A percentile compares a stretch with the other conserved stretches of the same genome.
phyloP scores from a whole-genome alignment of 192 early-diverging fungal genomes.

The Rhizophagus clarus region DNA sequence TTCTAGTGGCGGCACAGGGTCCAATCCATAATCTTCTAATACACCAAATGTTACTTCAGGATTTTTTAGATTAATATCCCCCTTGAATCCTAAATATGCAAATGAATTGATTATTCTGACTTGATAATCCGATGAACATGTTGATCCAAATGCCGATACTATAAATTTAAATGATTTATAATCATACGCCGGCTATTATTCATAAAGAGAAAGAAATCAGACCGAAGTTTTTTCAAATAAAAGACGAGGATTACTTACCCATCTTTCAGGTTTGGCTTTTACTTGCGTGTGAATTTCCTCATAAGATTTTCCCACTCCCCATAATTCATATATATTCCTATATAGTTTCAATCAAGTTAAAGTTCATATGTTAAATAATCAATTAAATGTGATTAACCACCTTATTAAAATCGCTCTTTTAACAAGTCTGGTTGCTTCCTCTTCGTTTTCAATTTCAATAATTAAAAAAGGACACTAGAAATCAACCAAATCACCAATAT shows the following conservation, averaged over 20 bases:
- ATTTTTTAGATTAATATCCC: constrained; percentile 80
- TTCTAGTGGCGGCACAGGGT: constrained; percentile 36
- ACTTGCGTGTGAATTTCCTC: constrained; percentile 63
- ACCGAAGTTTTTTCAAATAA: background rate
- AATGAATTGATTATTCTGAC: constrained; percentile 81
- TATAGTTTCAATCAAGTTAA: constrained; percentile 1
- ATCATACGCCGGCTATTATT: background rate
- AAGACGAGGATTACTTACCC: constrained; percentile 39
- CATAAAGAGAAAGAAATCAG: background rate
- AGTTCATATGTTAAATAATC: background rate
- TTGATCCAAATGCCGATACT: constrained; percentile 75
- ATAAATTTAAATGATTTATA: constrained; percentile 72
- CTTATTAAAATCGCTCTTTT: constrained; percentile 84
- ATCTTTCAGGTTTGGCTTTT: constrained; percentile 58
- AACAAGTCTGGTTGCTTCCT: constrained; percentile 72
- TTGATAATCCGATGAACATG: constrained; percentile 74
- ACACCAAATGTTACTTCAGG: constrained; percentile 76
- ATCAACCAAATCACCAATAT: background rate
- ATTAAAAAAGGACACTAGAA: constrained; percentile 80
- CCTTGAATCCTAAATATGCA: constrained; percentile 81
- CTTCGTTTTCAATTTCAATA: constrained; percentile 68
- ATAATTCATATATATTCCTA: constrained; percentile 76
- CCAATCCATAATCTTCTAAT: constrained; percentile 76
- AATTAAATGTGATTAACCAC: constrained; percentile 39
- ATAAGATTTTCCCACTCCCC: constrained; percentile 68